phyloP scores from a whole-genome alignment of 192 early-diverging fungal species.

The Chytriomyces confervae region DNA sequence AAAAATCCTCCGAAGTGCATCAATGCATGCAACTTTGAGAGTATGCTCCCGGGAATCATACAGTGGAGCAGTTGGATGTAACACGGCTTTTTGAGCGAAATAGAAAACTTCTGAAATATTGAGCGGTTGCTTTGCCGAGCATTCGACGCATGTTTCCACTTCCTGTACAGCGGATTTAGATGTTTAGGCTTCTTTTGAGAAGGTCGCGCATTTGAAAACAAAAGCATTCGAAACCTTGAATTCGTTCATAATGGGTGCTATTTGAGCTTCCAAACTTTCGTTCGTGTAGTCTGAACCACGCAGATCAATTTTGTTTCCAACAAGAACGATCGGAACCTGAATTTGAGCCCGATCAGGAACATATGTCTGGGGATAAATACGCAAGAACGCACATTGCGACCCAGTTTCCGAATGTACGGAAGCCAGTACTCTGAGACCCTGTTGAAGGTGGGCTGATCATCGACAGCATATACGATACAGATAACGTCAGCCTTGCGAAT shows the following conservation, averaged over 20 bases:
- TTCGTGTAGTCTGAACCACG: constrained; percentile 84
- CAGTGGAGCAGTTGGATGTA: constrained; percentile 95
- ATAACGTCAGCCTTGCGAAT: constrained; percentile 98
- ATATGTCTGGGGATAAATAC: constrained; percentile 2
- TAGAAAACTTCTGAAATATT: constrained; percentile 99
- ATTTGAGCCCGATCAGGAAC: neutral
- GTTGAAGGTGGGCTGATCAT: constrained; percentile 83
- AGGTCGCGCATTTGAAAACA: neutral
- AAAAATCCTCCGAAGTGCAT: constrained; percentile 93
- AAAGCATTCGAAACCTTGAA: constrained; percentile 72
- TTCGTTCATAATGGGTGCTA: constrained; percentile 98
- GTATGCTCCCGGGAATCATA: constrained; percentile 94
- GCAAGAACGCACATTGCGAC: constrained; percentile 76
- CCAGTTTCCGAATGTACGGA: constrained; percentile 87
- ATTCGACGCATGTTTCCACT: constrained; percentile 99
- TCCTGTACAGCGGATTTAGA: constrained; percentile 58
- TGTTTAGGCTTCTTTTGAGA: neutral
- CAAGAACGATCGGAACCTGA: constrained; percentile 89
- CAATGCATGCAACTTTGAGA: constrained; percentile 87
- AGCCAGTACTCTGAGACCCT: constrained; percentile 90
- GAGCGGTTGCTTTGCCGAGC: constrained; percentile 91
- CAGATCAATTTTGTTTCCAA: constrained; percentile 91
- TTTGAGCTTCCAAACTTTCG: constrained; percentile 88
- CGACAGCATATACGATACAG: constrained; percentile 95
- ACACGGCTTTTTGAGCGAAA: constrained; percentile 98